These are phyloP conservation scores for Annona squamosa DNA, from an alignment of 164 flowering plant species.

Conservation along the genomic window DNA sequence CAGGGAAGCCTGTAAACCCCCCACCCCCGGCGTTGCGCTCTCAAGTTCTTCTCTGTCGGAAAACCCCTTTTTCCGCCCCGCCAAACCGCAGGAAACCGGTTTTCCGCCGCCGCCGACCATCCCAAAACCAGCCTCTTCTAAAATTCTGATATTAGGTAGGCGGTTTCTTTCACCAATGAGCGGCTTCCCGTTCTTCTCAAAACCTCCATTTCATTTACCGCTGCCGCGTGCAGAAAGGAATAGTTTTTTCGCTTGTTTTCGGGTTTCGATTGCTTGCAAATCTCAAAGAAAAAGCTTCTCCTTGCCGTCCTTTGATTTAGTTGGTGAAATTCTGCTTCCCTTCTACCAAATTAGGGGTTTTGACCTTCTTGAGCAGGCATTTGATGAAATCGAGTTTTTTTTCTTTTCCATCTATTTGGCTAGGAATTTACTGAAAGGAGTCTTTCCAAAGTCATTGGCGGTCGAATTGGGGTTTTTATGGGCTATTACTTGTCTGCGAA, in stretches of 20 bases:
- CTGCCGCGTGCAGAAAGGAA: background rate
- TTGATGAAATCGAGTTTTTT: background rate
- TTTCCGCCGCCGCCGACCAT: background rate
- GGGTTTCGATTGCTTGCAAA: background rate
- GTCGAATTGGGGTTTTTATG: background rate
- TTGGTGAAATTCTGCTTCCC: background rate
- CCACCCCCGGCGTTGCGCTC: background rate
- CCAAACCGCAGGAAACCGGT: slow-evolving; percentile 3
- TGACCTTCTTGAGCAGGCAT: background rate
- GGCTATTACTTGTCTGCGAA: background rate
- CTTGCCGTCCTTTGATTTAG: too few relatives aligned
- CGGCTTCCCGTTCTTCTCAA: background rate
- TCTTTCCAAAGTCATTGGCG: background rate
- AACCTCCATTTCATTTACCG: background rate
- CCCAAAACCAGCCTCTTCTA: background rate
- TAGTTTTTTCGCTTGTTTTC: background rate
- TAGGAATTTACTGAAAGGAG: background rate
- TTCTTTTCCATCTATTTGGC: background rate
- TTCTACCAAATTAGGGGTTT: background rate
- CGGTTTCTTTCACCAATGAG: slow-evolving; percentile 1
- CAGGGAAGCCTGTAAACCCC: background rate
- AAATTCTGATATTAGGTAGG: background rate
- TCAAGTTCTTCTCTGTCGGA: slow-evolving; percentile 1
- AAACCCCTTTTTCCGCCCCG: slow-evolving; percentile 4
- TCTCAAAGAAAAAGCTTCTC: background rate